Evolutionary conservation across 2,329 filamentous ascomycete genomes (phyloP), one percentile per base, ranked within the genome.

Genomic region (Talaromyces amestolkiae): DNA sequence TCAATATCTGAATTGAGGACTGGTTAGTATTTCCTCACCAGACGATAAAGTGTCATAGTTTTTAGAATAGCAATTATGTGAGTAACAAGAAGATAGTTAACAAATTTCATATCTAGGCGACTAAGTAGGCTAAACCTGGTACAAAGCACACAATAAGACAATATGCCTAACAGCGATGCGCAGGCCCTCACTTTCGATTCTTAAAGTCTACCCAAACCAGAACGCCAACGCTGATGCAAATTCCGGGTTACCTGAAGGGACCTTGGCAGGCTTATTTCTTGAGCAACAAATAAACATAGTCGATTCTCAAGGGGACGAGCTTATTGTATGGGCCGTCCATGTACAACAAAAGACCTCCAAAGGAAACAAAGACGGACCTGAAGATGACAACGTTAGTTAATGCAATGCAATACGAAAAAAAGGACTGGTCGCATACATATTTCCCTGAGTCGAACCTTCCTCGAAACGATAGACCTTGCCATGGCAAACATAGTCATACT

Each of bases 301-400:
- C 95, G 73, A 97, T 94, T 72, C 93, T 88, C 74, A 99, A 81
- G 33, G 93, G 91, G 39, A 91, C 96, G 68, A 99, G 87, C 83
- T 97, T 97, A 84, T 95, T 96, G 79, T 96, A 95, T 2, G 95
- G 95, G 6, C 96, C 95, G 74, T 97, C 91, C 64, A 99, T 85
- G 72, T 90, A 92, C 81, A 98, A 89, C 73, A 99, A 81, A 69
- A 99, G 82, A 8, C 95, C 95, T 58, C 95, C 95, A 73, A 97
- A 99, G 1, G 93, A 97, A 71, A 96, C 86, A 79, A 94, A 99
- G 33, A 93, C 92, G 77, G 97, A 96, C 77, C 94, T 98, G 71
- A 15, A 68, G 66, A 22, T 10, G 47, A 45, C 17, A 59, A 1
- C 6, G 56, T 59, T 33, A 59, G 22, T 33, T 17, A 27, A 53